A percentile compares a stretch with the other conserved stretches of the same genome.
Conservation (phyloP, 139 green algal species). For the Closterium sp. region DNA sequence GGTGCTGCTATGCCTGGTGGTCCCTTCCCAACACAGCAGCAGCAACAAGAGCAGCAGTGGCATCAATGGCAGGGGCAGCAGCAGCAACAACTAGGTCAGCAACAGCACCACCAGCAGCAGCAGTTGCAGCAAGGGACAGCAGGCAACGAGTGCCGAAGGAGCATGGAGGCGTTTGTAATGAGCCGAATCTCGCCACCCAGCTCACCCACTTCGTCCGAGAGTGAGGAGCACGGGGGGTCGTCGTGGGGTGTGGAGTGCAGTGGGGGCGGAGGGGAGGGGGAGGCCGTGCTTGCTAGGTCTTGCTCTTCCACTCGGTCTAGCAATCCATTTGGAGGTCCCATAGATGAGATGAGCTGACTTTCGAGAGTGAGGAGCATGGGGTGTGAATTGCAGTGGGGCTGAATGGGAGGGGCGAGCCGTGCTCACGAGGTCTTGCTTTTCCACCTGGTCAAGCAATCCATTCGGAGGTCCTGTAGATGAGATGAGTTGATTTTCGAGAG, state of each 20-base stretch:
- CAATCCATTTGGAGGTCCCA: too few relatives aligned
- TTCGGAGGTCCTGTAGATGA: neutral
- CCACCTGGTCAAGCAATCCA: neutral
- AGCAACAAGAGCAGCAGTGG: neutral
- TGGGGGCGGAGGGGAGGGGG: neutral
- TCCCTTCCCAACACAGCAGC: neutral
- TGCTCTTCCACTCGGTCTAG: too few relatives aligned
- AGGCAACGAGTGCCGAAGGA: neutral
- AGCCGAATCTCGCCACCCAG: neutral
- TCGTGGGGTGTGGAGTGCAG: neutral
- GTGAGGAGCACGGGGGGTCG: neutral
- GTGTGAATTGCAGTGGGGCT: too few relatives aligned
- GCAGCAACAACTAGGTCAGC: neutral
- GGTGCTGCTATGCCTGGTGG: neutral
- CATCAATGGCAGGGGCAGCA: neutral
- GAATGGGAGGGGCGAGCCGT: too few relatives aligned
- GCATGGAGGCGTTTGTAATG: neutral
- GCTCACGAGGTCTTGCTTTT: neutral
- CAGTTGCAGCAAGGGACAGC: neutral
- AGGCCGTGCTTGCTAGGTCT: too few relatives aligned
- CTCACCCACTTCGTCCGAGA: neutral
- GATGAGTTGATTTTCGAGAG: neutral
- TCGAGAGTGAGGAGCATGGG: neutral
- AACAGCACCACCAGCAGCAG: neutral
- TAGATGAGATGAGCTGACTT: neutral